Percentiles rank a stretch among this genome's conserved stretches.
Evolutionary conservation across 139 green algal species (phyloP).

Genomic region (Chlorella sp.): DNA sequence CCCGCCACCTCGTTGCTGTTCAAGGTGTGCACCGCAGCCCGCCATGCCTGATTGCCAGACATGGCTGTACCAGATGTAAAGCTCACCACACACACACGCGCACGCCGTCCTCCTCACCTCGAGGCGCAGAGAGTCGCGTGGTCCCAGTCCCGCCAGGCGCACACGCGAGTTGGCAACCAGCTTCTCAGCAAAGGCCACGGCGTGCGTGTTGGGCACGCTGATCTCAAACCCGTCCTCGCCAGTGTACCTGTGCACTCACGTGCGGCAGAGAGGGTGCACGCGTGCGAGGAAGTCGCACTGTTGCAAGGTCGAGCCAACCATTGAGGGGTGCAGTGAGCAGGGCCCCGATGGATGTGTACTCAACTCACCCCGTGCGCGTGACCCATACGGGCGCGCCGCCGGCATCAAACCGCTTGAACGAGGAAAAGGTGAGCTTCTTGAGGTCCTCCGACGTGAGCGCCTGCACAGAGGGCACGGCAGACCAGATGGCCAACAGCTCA

Average conservation of each 20-base stretch:
- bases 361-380: conserved; percentile 88
- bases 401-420: conserved; percentile 72
- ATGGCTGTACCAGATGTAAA: too few relatives aligned
- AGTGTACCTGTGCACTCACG: conserved; percentile 86
- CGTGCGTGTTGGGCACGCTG: conserved; percentile 65
- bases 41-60: too few relatives aligned
- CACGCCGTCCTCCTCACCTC: conserved; percentile 38
- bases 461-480: conserved; percentile 4
- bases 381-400: conserved; percentile 76
- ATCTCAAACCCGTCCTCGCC: conserved; percentile 99
- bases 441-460: conserved; percentile 63
- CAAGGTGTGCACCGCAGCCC: too few relatives aligned
- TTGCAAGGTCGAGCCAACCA: too few relatives aligned
- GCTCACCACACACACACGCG: too few relatives aligned
- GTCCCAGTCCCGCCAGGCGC: conserved; percentile 80
- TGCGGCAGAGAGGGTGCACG: not conserved
- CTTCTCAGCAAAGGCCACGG: conserved; percentile 65
- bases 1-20: too few relatives aligned
- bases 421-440: conserved; percentile 85
- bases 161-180: conserved; percentile 51
- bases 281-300: not conserved
- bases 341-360: not conserved
- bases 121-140: conserved; percentile 90
- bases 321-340: too few relatives aligned
- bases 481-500: too few relatives aligned